A percentile compares a stretch with the other conserved stretches of the same genome.
phyloP scores from a whole-genome alignment of 176 grass and related monocot genomes.

The Carex myosuroides region DNA sequence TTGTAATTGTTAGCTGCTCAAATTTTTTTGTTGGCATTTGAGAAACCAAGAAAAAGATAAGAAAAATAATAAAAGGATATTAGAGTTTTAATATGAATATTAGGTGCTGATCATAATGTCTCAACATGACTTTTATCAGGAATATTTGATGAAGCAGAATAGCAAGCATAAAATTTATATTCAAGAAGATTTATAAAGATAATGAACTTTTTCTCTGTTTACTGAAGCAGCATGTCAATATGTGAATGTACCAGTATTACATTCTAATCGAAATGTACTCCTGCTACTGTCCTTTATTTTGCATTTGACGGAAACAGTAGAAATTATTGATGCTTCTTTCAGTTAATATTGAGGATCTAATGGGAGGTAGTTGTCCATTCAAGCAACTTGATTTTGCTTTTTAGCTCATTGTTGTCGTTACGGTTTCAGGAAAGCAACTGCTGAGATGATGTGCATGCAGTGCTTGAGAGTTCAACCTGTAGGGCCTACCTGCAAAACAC shows the following conservation, averaged over 20 bases:
- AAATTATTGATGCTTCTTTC: not conserved
- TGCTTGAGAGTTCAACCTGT: slow-evolving; percentile 89
- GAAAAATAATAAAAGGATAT: too few relatives aligned
- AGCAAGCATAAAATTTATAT: too few relatives aligned
- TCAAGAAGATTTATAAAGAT: too few relatives aligned
- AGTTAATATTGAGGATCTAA: not conserved
- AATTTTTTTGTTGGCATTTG: too few relatives aligned
- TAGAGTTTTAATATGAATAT: too few relatives aligned
- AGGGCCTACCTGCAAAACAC: slow-evolving; percentile 68
- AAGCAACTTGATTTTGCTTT: not conserved
- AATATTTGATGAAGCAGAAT: too few relatives aligned
- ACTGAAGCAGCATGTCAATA: too few relatives aligned
- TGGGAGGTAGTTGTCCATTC: not conserved
- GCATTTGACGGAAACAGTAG: not conserved
- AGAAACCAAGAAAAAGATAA: too few relatives aligned
- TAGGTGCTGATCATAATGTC: too few relatives aligned
- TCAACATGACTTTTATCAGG: too few relatives aligned
- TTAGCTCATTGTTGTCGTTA: not conserved
- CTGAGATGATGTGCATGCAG: slow-evolving; percentile 98
- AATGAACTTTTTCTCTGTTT: too few relatives aligned
- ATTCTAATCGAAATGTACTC: not conserved
- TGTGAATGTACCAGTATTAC: too few relatives aligned
- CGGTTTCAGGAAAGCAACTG: slow-evolving; percentile 74
- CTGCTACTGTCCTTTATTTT: not conserved
- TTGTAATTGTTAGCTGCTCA: not conserved